Conservation (phyloP, 2,329 filamentous ascomycete genomes). For the Metarhizium brunneum region DNA sequence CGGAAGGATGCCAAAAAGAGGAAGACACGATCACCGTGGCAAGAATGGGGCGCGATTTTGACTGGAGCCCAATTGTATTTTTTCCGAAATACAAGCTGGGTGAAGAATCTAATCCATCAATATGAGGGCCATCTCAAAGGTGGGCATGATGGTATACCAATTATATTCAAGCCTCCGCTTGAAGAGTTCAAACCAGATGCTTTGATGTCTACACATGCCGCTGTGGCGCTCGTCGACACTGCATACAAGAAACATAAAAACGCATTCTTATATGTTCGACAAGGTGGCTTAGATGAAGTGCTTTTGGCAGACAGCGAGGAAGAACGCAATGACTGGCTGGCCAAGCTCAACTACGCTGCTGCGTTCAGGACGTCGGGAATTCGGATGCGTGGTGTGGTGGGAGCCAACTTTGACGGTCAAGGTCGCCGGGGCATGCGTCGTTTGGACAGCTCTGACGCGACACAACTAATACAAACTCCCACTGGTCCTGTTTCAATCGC, state of each 20-base stretch:
- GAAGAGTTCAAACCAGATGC: constrained; percentile 90
- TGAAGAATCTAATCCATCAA: constrained; percentile 83
- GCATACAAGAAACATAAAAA: constrained; percentile 94
- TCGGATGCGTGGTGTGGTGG: constrained; percentile 78
- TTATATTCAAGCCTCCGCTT: constrained; percentile 84
- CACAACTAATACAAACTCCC: constrained; percentile 56
- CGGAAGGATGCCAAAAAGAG: constrained; percentile 90
- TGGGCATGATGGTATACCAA: constrained; percentile 63
- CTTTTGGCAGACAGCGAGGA: constrained; percentile 82
- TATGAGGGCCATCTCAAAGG: constrained; percentile 74
- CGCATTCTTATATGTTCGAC: constrained; percentile 82
- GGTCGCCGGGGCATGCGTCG: constrained; percentile 62
- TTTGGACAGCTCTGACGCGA: constrained; percentile 53
- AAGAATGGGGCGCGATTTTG: constrained; percentile 95
- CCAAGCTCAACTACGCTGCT: constrained; percentile 91
- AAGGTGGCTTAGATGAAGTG: constrained; percentile 80
- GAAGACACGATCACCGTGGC: constrained; percentile 91
- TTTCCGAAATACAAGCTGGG: constrained; percentile 88
- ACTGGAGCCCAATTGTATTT: constrained; percentile 97
- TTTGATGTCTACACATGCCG: constrained; percentile 86
- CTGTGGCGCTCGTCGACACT: constrained; percentile 77
- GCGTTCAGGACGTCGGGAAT: constrained; percentile 89
- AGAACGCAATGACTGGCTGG: constrained; percentile 95
- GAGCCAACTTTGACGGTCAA: constrained; percentile 78
- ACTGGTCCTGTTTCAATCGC: constrained; percentile 66